Percentiles rank a stretch among this genome's conserved stretches.
Evolutionary conservation across 2,329 filamentous ascomycete genomes (phyloP).

Genomic region (Cercospora berteroae): DNA sequence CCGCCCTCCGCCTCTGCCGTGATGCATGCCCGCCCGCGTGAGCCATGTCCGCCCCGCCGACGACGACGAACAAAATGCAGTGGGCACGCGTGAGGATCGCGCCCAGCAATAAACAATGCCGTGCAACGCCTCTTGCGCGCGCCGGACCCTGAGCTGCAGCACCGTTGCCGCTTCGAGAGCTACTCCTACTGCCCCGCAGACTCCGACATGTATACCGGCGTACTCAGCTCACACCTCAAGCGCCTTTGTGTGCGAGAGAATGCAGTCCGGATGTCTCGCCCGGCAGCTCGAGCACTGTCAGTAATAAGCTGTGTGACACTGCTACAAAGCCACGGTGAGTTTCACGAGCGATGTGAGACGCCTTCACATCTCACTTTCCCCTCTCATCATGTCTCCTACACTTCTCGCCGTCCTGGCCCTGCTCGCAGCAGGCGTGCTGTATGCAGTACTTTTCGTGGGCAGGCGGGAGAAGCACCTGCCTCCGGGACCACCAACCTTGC

Average conservation of each 20-base stretch:
- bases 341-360: neutral
- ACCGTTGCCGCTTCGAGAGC: neutral
- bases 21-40: neutral
- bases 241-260: neutral
- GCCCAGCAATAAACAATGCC: neutral
- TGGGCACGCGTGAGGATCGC: neutral
- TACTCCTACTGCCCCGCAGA: neutral
- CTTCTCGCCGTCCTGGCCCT: slow-evolving; percentile 4
- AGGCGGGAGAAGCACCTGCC: slow-evolving; percentile 27
- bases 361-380: neutral
- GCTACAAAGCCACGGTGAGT: neutral
- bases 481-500: slow-evolving; percentile 43
- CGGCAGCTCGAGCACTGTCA: neutral
- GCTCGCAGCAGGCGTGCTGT: slow-evolving; percentile 18
- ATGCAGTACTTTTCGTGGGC: slow-evolving; percentile 22
- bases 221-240: neutral
- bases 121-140: neutral
- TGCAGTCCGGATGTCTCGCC: neutral
- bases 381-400: slow-evolving; percentile 1
- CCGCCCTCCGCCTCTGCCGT: neutral
- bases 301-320: neutral
- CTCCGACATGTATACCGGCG: neutral
- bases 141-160: neutral
- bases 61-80: neutral
- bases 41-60: neutral